phyloP scores from a whole-genome alignment of 169 alveolate species.

The Plasmodium knowlesi region DNA sequence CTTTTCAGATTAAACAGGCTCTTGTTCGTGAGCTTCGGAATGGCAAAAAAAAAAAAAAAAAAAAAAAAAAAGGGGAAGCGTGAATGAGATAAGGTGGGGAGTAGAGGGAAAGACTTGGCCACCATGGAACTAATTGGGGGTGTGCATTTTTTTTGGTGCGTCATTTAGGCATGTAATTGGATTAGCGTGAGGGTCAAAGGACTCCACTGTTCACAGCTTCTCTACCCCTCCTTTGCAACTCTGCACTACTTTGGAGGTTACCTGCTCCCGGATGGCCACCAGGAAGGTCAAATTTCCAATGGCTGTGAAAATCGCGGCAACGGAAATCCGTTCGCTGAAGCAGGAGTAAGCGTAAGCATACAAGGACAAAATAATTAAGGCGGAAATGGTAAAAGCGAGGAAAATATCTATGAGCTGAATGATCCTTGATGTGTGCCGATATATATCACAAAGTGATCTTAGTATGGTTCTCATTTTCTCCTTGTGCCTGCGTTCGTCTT shows the following conservation, averaged over 20 bases:
- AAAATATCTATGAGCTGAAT: slow-evolving; percentile 27
- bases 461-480: slow-evolving; percentile 29
- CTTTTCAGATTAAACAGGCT: slow-evolving; percentile 41
- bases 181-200: background rate
- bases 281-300: slow-evolving; percentile 59
- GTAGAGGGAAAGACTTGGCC: background rate
- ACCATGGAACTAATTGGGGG: background rate
- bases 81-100: background rate
- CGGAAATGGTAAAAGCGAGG: slow-evolving; percentile 24
- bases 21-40: slow-evolving; percentile 29
- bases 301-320: slow-evolving; percentile 56
- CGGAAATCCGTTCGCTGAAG: slow-evolving; percentile 24
- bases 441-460: background rate
- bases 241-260: background rate
- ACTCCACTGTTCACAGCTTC: background rate
- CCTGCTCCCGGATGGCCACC: slow-evolving; percentile 70
- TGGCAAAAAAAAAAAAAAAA: background rate
- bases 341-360: slow-evolving; percentile 23
- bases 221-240: background rate
- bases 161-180: background rate
- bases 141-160: too few species aligned
- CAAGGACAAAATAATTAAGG: slow-evolving; percentile 23
- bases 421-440: slow-evolving; percentile 16
- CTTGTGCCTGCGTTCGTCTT: background rate
- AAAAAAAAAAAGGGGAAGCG: background rate